Base-by-base conservation (phyloP, 345 rosid genomes). In the Kandelia obovata region DNA sequence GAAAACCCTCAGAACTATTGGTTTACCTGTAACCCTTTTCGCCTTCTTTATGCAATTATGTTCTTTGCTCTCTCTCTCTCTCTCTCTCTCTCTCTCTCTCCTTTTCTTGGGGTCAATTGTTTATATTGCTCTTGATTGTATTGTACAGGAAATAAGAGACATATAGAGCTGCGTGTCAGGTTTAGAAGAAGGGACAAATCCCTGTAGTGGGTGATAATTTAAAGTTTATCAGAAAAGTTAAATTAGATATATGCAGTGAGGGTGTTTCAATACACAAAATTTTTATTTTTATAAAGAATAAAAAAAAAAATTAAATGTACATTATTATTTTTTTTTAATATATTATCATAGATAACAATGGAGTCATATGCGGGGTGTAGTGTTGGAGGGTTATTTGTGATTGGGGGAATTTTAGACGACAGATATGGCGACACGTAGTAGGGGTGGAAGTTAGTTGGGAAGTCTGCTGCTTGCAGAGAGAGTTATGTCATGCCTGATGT, bases 401-500 rank as follows among this genome's bases (percentile, higher is more conserved):
- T 7, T 64, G 46, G 39, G 39, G 70, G 62, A 53, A 23, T 43
- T 43, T 70, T 69, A 60, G 76, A 85, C 78, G 89, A 83, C 5
- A 1, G 53, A 0, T 82, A 84, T 85, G 70, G 5, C 52, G 80
- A 77, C 94, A 81, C 80, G 83, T 87, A 83, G 75, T 23, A 1
- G 6, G 59, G 75, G 60, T 57, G 64, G 11, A 32, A 32, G 70
- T 5, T n/a, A 5, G 68, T 65, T 75, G 75, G 87, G 70, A 81
- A 76, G 80, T 67, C 78, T 58, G 32, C 43, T 65, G 77, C 28
- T 55, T 85, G 83, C 84, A 81, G 87, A 85, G 84, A 46, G 56
- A 70, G 58, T 90, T 92, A 82, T 67, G 86, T 81, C 83, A 78
- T 67, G 86, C 37, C 60, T 92, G 95, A 77, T 73, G 85, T 68